Percentiles rank a stretch among this genome's conserved stretches.
These are phyloP conservation scores for Scleroderma citrinum DNA, from an alignment of 768 basidiomycete species.

Conservation along the genomic window DNA sequence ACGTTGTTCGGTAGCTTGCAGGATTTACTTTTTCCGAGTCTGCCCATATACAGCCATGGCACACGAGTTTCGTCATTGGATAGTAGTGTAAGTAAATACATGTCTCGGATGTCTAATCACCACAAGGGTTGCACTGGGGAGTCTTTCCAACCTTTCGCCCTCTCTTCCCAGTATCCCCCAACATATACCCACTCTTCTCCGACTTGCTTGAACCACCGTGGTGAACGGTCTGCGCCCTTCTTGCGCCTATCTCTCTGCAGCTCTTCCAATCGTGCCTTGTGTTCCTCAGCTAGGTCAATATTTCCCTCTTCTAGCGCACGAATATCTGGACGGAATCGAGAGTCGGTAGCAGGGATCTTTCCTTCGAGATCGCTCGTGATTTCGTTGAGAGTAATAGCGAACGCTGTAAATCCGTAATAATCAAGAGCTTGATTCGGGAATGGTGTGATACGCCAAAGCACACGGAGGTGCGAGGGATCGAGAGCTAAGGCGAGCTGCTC, in stretches of 20 bases:
- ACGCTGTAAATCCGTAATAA: conserved; percentile 80
- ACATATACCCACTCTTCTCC: conserved; percentile 69
- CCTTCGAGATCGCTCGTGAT: conserved; percentile 59
- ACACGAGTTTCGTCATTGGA: too few relatives aligned
- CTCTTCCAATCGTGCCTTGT: conserved; percentile 71
- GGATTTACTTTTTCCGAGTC: too few relatives aligned
- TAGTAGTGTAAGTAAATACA: too few relatives aligned
- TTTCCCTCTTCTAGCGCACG: conserved; percentile 77
- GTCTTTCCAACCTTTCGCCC: conserved; percentile 58
- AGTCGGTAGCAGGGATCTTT: conserved; percentile 74
- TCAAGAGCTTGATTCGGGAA: conserved; percentile 67
- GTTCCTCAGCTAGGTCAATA: conserved; percentile 60
- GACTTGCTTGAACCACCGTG: conserved; percentile 71
- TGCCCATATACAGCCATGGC: too few relatives aligned
- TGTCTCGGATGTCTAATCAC: conserved; percentile 40
- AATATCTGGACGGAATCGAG: conserved; percentile 76
- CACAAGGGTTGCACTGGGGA: conserved; percentile 48
- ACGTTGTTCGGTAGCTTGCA: too few relatives aligned
- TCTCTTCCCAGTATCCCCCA: conserved; percentile 82
- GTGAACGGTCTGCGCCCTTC: conserved; percentile 49
- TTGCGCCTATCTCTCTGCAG: conserved; percentile 68
- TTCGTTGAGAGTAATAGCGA: conserved; percentile 77
- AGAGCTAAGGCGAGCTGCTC: conserved; percentile 68
- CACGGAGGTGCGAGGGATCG: conserved; percentile 60
- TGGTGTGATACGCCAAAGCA: conserved; percentile 72